A percentile compares a stretch with the other conserved stretches of the same genome.
Evolutionary conservation across 805 yeast species (phyloP).

Genomic region (Yamadazyma scolyti): DNA sequence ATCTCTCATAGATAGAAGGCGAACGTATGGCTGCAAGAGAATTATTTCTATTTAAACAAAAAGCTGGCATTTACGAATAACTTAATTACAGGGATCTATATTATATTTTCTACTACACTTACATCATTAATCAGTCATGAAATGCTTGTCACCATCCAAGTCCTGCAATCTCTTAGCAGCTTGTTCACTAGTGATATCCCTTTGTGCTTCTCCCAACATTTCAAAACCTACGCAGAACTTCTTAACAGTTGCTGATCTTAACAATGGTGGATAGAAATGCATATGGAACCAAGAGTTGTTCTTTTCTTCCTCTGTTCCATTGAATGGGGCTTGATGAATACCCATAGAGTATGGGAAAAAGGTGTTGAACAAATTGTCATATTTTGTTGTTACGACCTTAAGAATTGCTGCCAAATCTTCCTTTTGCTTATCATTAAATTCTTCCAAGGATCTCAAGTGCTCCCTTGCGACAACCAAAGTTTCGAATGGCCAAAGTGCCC

Average conservation of each 20-base stretch:
- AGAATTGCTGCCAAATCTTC: constrained; percentile 54
- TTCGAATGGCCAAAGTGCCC: constrained; percentile 86
- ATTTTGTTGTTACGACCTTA: constrained; percentile 53
- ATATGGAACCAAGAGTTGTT: constrained; percentile 55
- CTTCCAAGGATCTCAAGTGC: constrained; percentile 48
- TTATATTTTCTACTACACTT: constrained; percentile 1
- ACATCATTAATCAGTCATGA: constrained; percentile 12
- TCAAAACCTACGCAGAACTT: constrained; percentile 76
- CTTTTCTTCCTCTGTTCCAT: constrained; percentile 38
- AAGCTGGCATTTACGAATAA: too few species aligned
- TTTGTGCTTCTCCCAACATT: constrained; percentile 64
- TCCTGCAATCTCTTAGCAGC: constrained; percentile 56
- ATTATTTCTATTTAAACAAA: too few species aligned
- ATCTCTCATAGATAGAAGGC: too few species aligned
- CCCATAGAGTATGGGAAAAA: constrained; percentile 83
- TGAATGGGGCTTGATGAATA: constrained; percentile 68
- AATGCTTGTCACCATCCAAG: constrained; percentile 38
- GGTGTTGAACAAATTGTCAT: constrained; percentile 67
- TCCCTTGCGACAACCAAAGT: constrained; percentile 58
- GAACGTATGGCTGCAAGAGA: too few species aligned
- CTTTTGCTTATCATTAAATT: constrained; percentile 45
- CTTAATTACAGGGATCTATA: too few species aligned
- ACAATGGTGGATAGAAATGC: constrained; percentile 76
- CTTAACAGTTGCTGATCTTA: constrained; percentile 70
- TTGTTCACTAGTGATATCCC: constrained; percentile 63